phyloP scores from a whole-genome alignment of 129 eudicot genomes.

The Lactuca saligna region DNA sequence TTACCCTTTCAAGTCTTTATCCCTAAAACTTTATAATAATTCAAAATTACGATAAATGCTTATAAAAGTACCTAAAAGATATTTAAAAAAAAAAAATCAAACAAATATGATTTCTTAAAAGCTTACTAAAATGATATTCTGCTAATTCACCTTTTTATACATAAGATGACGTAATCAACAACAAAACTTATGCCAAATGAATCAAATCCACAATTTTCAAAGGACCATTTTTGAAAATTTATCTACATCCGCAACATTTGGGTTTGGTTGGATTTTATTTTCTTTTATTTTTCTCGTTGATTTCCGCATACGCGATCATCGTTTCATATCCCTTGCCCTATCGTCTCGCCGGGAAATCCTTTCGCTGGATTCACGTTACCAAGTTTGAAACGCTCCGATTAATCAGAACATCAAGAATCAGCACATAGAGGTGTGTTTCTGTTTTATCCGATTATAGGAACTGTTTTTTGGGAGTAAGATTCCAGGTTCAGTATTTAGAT shows the following conservation, averaged over 20 bases:
- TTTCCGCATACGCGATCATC: not conserved
- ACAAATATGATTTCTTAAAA: too few relatives aligned
- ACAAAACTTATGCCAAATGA: too few relatives aligned
- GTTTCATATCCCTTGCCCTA: not conserved
- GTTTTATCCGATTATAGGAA: not conserved
- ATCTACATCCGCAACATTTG: not conserved
- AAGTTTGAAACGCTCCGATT: not conserved
- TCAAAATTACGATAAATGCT: too few relatives aligned
- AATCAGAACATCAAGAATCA: not conserved
- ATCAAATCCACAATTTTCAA: too few relatives aligned
- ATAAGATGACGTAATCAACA: too few relatives aligned
- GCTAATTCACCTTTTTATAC: too few relatives aligned
- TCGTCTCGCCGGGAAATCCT: not conserved
- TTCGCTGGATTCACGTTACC: not conserved
- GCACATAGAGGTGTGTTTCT: not conserved
- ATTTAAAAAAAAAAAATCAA: too few relatives aligned
- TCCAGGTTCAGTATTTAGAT: slow-evolving; percentile 9
- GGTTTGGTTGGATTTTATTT: not conserved
- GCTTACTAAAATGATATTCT: too few relatives aligned
- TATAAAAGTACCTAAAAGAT: too few relatives aligned
- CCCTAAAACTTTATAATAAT: too few relatives aligned
- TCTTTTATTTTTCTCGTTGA: not conserved
- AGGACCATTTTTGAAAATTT: too few relatives aligned
- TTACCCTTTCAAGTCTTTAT: too few relatives aligned
- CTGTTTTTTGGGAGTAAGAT: not conserved